phyloP scores from a whole-genome alignment of 2,329 filamentous ascomycete species.

The Fusarium chaquense region DNA sequence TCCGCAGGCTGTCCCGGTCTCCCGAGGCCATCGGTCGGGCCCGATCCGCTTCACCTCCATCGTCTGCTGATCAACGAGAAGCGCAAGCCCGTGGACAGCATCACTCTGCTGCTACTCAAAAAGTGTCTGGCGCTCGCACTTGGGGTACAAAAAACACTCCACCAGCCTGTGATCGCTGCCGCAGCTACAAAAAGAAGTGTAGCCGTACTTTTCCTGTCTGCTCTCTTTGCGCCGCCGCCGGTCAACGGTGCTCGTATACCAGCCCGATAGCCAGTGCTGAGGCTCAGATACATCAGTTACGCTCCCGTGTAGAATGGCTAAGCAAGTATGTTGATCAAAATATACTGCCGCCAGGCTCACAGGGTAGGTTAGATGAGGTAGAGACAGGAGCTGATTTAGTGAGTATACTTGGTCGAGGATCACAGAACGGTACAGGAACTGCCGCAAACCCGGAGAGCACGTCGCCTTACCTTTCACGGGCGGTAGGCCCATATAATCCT shows the following conservation, averaged over 20 bases:
- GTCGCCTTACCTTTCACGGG: constrained; percentile 29
- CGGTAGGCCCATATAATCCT: constrained; percentile 32
- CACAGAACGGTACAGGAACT: neutral
- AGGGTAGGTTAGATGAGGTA: constrained; percentile 50
- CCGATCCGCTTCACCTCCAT: constrained; percentile 48
- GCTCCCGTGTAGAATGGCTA: constrained; percentile 57
- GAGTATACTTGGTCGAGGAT: constrained; percentile 15
- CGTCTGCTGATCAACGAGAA: constrained; percentile 40
- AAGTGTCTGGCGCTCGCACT: neutral
- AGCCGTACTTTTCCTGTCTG: constrained; percentile 57
- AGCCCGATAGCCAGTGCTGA: constrained; percentile 51
- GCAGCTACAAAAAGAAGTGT: constrained; percentile 61
- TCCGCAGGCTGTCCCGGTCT: constrained; percentile 46
- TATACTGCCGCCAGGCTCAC: constrained; percentile 40
- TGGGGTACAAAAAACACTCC: constrained; percentile 26
- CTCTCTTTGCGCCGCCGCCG: constrained; percentile 55
- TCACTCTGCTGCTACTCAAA: constrained; percentile 13
- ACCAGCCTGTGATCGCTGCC: constrained; percentile 57
- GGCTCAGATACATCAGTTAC: constrained; percentile 53
- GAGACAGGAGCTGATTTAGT: constrained; percentile 54
- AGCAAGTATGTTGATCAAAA: constrained; percentile 53
- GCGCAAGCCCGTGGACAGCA: constrained; percentile 31
- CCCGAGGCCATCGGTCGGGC: constrained; percentile 41
- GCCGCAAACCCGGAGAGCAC: constrained; percentile 9
- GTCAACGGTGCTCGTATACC: constrained; percentile 54